Conservation (phyloP, 2,329 filamentous ascomycete species). For the Neopestalotiopsis clavispora region DNA sequence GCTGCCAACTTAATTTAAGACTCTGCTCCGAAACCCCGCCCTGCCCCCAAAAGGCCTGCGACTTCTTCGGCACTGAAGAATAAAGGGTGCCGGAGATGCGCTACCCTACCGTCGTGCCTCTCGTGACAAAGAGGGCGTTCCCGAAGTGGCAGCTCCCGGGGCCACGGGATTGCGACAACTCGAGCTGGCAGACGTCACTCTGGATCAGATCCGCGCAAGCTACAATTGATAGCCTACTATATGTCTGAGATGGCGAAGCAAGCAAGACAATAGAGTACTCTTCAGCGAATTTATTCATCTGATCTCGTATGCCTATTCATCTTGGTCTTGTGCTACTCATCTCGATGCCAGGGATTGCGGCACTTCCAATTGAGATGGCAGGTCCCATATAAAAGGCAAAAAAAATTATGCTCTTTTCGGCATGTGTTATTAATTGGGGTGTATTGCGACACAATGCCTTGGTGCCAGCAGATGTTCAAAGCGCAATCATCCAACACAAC, state of each 20-base stretch:
- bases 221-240: not conserved
- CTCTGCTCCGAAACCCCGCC: slow-evolving; percentile 1
- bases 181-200: slow-evolving; percentile 3
- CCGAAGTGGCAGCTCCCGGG: slow-evolving; percentile 6
- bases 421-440: not conserved
- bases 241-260: not conserved
- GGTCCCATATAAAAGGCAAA: not conserved
- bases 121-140: not conserved
- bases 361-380: not conserved
- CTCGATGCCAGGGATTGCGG: not conserved
- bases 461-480: not conserved
- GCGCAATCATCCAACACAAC: not conserved
- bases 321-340: not conserved
- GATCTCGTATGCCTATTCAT: not conserved
- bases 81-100: not conserved
- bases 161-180: not conserved
- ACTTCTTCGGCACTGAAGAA: not conserved
- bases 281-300: not conserved
- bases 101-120: not conserved
- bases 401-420: not conserved
- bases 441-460: not conserved
- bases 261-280: not conserved
- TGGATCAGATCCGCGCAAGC: not conserved
- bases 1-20: slow-evolving; percentile 15
- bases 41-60: not conserved